Percentiles rank a stretch among this genome's conserved stretches.
Conservation (phyloP, 768 basidiomycete species). For the Glaciozyma antarctica region DNA sequence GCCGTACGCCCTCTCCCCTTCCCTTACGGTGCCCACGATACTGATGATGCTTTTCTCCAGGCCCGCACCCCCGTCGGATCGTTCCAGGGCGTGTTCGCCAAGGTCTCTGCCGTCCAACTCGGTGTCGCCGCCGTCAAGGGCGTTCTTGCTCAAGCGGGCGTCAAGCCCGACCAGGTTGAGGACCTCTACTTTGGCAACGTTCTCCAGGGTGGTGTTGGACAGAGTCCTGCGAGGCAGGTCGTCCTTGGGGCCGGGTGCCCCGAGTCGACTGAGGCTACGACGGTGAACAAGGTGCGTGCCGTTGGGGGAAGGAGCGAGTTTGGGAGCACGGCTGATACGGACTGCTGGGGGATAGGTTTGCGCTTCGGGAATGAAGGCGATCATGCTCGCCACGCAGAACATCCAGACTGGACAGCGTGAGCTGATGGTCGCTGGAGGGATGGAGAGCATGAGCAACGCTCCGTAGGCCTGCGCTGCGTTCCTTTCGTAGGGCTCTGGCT, state of each 20-base stretch:
- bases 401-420: constrained; percentile 76
- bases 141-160: constrained; percentile 67
- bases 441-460: constrained; percentile 99
- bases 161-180: constrained; percentile 75
- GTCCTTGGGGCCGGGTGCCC: constrained; percentile 81
- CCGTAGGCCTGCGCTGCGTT: constrained; percentile 55
- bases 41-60: constrained; percentile 5
- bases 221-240: constrained; percentile 96
- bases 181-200: constrained; percentile 98
- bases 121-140: constrained; percentile 81
- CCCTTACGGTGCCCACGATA: neutral
- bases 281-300: constrained; percentile 69
- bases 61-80: constrained; percentile 83
- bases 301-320: neutral
- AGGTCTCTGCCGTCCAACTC: constrained; percentile 81
- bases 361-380: constrained; percentile 89
- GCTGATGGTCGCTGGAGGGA: constrained; percentile 87
- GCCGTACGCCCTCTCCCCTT: constrained; percentile 9
- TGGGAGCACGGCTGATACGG: neutral
- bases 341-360: constrained; percentile 51
- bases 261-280: constrained; percentile 83
- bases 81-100: constrained; percentile 78
- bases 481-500: neutral
- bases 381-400: constrained; percentile 85
- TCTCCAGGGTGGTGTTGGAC: constrained; percentile 92